Conservation (phyloP, 768 basidiomycete species). For the Russula compacta region DNA sequence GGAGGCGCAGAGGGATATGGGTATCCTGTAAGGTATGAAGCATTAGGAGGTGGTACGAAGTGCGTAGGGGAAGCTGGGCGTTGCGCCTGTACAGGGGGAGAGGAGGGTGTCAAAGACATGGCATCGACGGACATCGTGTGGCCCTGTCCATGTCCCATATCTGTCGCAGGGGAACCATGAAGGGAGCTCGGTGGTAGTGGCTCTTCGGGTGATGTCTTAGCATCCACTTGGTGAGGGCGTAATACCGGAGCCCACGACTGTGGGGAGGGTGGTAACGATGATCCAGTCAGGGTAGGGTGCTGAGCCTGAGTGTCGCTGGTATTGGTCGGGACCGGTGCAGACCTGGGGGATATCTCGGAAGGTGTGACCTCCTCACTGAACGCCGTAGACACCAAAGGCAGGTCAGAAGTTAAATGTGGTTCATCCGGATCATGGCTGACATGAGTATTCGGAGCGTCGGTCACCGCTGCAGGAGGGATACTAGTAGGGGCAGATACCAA, state of each 20-base stretch:
- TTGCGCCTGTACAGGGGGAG: neutral
- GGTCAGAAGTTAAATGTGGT: neutral
- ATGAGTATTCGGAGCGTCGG: neutral
- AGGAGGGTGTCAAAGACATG: neutral
- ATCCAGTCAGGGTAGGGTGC: neutral
- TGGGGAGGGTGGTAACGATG: neutral
- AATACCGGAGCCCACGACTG: neutral
- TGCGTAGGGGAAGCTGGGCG: slow-evolving; percentile 16
- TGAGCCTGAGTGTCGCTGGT: neutral
- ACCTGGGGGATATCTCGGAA: neutral
- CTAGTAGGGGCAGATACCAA: slow-evolving; percentile 16
- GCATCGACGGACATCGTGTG: neutral
- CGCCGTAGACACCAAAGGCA: neutral
- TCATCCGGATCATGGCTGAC: neutral
- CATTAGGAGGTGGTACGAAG: slow-evolving; percentile 6
- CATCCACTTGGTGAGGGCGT: neutral
- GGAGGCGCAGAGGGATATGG: slow-evolving; percentile 7
- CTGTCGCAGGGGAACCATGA: neutral
- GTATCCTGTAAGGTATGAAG: neutral
- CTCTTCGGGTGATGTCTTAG: neutral
- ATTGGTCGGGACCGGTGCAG: slow-evolving; percentile 12
- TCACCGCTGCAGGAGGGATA: slow-evolving; percentile 21
- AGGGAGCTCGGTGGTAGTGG: neutral
- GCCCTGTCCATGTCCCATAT: neutral
- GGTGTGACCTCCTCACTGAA: neutral